These are phyloP conservation scores for Yamadazyma buinensis DNA, from an alignment of 1,139 yeast species.

Conservation along the genomic window DNA sequence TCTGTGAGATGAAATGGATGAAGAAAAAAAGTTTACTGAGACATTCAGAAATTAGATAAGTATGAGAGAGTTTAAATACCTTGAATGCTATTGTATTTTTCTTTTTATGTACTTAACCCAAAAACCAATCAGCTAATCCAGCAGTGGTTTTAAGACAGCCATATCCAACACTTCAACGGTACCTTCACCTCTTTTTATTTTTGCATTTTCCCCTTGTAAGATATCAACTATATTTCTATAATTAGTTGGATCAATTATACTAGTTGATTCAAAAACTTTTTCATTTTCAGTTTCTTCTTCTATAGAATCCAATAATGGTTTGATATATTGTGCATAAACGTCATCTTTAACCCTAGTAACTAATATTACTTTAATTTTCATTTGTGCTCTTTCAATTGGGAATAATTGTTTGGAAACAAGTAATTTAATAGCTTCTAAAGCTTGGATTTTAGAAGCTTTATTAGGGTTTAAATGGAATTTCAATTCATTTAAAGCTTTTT, in stretches of 20 bases:
- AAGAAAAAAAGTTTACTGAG: too few relatives aligned
- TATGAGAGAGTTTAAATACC: too few relatives aligned
- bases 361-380: slow-evolving; percentile 70
- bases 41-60: too few relatives aligned
- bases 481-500: slow-evolving; percentile 75
- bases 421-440: slow-evolving; percentile 83
- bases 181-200: slow-evolving; percentile 54
- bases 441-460: slow-evolving; percentile 82
- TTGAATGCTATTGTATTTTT: too few relatives aligned
- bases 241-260: slow-evolving; percentile 84
- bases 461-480: slow-evolving; percentile 80
- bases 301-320: slow-evolving; percentile 48
- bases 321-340: slow-evolving; percentile 43
- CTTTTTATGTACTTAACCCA: too few relatives aligned
- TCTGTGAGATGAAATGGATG: slow-evolving; percentile 7
- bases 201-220: slow-evolving; percentile 49
- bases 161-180: slow-evolving; percentile 82
- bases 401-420: slow-evolving; percentile 75
- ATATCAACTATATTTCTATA: slow-evolving; percentile 68
- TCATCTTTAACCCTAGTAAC: slow-evolving; percentile 49
- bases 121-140: too few relatives aligned
- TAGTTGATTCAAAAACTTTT: slow-evolving; percentile 56
- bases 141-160: slow-evolving; percentile 69
- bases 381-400: slow-evolving; percentile 92
- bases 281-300: slow-evolving; percentile 48